Conservation (phyloP, 2,329 filamentous ascomycete species). For the Fusarium tupiense region DNA sequence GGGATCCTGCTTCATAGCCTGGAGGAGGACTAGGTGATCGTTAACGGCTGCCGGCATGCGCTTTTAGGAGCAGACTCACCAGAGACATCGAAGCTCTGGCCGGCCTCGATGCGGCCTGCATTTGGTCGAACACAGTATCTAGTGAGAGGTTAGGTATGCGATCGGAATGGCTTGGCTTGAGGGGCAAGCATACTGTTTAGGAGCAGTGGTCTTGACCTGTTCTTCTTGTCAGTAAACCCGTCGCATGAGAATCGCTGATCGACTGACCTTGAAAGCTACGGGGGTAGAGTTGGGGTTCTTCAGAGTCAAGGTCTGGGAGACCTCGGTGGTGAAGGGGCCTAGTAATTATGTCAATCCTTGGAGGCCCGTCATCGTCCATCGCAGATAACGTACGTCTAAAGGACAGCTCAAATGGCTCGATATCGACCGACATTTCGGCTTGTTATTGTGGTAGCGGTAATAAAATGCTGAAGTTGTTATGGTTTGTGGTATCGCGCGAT, state of each 20-base stretch:
- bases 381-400: conserved; percentile 80
- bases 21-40: conserved; percentile 77
- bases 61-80: conserved; percentile 63
- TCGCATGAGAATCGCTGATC: not conserved
- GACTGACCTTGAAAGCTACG: conserved; percentile 74
- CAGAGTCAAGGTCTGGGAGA: conserved; percentile 71
- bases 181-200: conserved; percentile 80
- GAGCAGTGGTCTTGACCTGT: conserved; percentile 98
- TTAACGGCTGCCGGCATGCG: conserved; percentile 17
- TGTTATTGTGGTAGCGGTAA: not conserved
- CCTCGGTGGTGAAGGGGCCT: conserved; percentile 76
- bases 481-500: conserved; percentile 37
- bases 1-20: conserved; percentile 97
- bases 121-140: conserved; percentile 99
- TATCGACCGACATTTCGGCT: conserved; percentile 87
- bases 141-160: conserved; percentile 30
- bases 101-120: conserved; percentile 93
- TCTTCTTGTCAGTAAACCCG: conserved; percentile 23
- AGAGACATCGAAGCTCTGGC: conserved; percentile 89
- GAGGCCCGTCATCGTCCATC: conserved; percentile 5
- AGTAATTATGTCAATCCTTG: conserved; percentile 35
- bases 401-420: conserved; percentile 89
- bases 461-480: not conserved
- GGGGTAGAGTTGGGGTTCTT: conserved; percentile 70
- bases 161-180: conserved; percentile 13